Conservation (phyloP, 345 rosid species). For the Microthlaspi erraticum region DNA sequence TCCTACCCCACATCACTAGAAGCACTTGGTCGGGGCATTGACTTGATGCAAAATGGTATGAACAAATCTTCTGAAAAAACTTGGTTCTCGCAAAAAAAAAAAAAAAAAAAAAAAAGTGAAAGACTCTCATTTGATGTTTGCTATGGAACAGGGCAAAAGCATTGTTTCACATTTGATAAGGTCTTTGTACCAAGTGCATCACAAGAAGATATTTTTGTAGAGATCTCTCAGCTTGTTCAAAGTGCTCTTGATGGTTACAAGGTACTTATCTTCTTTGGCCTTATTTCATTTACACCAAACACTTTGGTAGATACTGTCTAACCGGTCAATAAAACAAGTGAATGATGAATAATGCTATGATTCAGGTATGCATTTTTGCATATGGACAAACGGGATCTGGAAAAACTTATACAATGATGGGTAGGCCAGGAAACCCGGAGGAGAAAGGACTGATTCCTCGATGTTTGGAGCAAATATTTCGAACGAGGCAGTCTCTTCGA, state of each 20-base stretch:
- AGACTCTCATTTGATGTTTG: constrained; percentile 29
- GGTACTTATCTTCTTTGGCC: constrained; percentile 52
- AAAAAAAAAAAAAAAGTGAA: constrained; percentile 5
- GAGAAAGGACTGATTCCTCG: constrained; percentile 92
- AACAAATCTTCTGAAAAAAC: background rate
- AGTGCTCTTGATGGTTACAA: constrained; percentile 99
- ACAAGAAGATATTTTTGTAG: constrained; percentile 93
- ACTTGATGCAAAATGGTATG: constrained; percentile 79
- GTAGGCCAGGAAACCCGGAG: constrained; percentile 70
- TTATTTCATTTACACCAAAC: background rate
- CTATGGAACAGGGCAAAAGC: constrained; percentile 72
- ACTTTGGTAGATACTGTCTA: background rate
- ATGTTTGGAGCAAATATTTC: constrained; percentile 89
- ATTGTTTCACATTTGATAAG: constrained; percentile 84
- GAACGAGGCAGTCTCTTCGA: constrained; percentile 81
- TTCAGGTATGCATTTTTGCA: constrained; percentile 94
- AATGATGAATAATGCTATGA: background rate
- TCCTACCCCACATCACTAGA: constrained; percentile 82
- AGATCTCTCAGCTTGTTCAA: constrained; percentile 96
- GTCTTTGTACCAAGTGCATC: constrained; percentile 76
- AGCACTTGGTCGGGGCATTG: constrained; percentile 80
- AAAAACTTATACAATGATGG: constrained; percentile 99
- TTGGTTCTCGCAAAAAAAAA: background rate
- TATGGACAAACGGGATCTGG: constrained; percentile 99
- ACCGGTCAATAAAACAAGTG: background rate